Evolutionary conservation across 805 yeast genomes (phyloP).

Genomic region (Sugiyamaella chiloensis): DNA sequence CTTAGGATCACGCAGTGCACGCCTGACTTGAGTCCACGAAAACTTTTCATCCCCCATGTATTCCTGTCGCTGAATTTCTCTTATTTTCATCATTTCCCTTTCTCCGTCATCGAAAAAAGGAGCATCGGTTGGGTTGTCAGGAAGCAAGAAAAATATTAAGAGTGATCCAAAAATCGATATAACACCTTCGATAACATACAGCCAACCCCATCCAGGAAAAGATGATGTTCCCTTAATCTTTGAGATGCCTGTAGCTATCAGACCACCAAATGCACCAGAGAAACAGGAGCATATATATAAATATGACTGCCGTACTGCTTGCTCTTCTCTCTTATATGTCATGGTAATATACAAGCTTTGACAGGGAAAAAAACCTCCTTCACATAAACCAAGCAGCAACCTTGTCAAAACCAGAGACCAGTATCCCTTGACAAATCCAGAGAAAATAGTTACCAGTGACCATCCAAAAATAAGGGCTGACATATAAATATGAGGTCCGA

Average conservation of each 20-base stretch:
- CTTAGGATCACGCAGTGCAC: conserved; percentile 10
- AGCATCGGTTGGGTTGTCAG: conserved; percentile 35
- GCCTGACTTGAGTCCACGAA: conserved; percentile 6
- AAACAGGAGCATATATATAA: conserved; percentile 47
- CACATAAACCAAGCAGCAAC: conserved; percentile 46
- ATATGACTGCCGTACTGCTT: conserved; percentile 49
- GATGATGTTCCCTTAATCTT: conserved; percentile 42
- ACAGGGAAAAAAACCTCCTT: conserved; percentile 49
- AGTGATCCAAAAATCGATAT: conserved; percentile 47
- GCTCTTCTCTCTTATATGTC: conserved; percentile 52
- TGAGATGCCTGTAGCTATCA: conserved; percentile 53
- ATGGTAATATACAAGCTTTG: conserved; percentile 49
- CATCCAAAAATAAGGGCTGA: conserved; percentile 46
- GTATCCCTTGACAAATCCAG: conserved; percentile 41
- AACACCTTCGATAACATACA: conserved; percentile 54
- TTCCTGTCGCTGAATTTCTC: not conserved
- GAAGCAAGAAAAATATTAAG: conserved; percentile 46
- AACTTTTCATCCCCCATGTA: conserved; percentile 5
- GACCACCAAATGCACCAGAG: conserved; percentile 54
- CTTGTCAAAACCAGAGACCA: conserved; percentile 46
- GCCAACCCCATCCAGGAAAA: conserved; percentile 52
- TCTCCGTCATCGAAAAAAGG: not conserved
- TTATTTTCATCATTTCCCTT: not conserved
- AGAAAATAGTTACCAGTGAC: conserved; percentile 44
- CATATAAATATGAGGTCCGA: conserved; percentile 47